Evolutionary conservation across 495 filamentous ascomycete genomes (phyloP), one percentile per base, ranked within the genome.

Genomic region (Staphylotrichum longicolle): DNA sequence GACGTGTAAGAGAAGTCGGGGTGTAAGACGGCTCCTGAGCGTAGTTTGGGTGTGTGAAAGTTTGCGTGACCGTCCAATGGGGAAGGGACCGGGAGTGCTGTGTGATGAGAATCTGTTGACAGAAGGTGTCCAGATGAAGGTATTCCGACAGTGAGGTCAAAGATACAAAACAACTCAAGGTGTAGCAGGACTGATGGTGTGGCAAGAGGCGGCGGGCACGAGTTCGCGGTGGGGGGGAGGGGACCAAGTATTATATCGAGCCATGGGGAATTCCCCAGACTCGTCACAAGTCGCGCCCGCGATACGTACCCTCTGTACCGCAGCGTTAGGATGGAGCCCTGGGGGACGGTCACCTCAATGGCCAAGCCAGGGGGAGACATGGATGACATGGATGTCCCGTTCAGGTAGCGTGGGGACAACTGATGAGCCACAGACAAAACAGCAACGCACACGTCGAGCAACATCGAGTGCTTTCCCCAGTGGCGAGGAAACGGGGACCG

Each of bases 231-330:
- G 60, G 45, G 60, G 59, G 32, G 45, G 52, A 34, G 59, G 58
- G 50, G 12, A 10, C 35, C 27, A 45, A 37, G 30, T 35, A 51
- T 61, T 60, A 61, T 61, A 61, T 55, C 44, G 12, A 15, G 51
- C 59, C 59, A 51, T 55, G 51, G 59, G 11, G 15, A 48, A 61
- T 48, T 42, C 59, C 45, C 59, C 50, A 49, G 58, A 54, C 58
- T 27, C 20, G 52, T 61, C 48, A 60, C 57, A 44, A 33, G 40
- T 39, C 42, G 59, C 42, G 42, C 14, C 35, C 10, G 15, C 33
- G 42, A 61, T 47, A 48, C 51, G 50, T 54, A 54, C 51, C 51
- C 44, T 27, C 20, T 27, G 20, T 27, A 27, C 20, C 20, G 40
- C 59, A 55, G 59, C 41, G 39, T 41, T 33, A 37, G 15, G 32